A percentile compares a stretch with the other conserved stretches of the same genome.
Conservation (phyloP, 78 protist genomes). For the Acrasis kona region DNA sequence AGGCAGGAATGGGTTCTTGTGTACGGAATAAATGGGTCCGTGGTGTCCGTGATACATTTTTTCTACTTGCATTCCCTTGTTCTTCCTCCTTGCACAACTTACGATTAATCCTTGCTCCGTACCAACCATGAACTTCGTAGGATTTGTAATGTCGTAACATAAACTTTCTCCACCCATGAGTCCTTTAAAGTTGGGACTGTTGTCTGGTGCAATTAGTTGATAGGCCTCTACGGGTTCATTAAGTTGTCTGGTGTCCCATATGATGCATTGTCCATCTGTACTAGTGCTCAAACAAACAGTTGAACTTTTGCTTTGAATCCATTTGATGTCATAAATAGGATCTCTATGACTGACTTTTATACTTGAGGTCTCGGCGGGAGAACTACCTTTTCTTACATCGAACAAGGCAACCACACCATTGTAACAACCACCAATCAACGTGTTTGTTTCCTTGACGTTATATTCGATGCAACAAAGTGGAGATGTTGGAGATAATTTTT, state of each 20-base stretch:
- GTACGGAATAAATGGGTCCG: conserved; percentile 71
- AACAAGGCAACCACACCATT: conserved; percentile 59
- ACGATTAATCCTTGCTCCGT: conserved; percentile 67
- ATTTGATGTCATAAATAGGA: conserved; percentile 53
- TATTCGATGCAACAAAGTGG: conserved; percentile 57
- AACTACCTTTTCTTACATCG: conserved; percentile 45
- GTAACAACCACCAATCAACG: conserved; percentile 67
- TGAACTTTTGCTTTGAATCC: conserved; percentile 62
- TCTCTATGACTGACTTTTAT: conserved; percentile 69
- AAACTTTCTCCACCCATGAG: conserved; percentile 31
- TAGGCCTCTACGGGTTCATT: conserved; percentile 36
- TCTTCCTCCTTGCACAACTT: too few relatives aligned
- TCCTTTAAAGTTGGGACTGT: conserved; percentile 6
- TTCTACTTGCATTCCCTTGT: too few relatives aligned
- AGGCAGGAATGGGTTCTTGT: conserved; percentile 46
- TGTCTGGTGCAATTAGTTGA: conserved; percentile 6
- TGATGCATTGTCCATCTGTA: conserved; percentile 45
- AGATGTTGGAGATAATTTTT: conserved; percentile 44
- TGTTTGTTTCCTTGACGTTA: conserved; percentile 63
- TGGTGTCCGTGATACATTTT: conserved; percentile 52
- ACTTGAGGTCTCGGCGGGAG: background rate
- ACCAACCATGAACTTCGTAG: conserved; percentile 70
- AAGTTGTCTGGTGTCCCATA: conserved; percentile 72
- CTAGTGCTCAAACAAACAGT: conserved; percentile 55
- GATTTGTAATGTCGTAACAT: conserved; percentile 43